Conservation (phyloP, 202 grass and related monocot genomes). For the Schoenoplectus triqueter region DNA sequence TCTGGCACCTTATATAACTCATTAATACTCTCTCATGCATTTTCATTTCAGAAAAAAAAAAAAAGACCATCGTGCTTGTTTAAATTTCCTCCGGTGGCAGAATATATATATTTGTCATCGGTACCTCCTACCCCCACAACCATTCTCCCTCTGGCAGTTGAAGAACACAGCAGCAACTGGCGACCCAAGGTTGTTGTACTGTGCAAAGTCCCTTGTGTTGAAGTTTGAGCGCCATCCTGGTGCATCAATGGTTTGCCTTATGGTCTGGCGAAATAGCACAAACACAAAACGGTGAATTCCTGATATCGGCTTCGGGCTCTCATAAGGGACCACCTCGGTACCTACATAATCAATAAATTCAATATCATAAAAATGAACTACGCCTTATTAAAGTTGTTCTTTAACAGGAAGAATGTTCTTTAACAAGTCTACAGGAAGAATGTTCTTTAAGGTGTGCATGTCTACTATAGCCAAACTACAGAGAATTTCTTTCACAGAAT, state of each 20-base stretch:
- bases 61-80: neutral
- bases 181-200: conserved; percentile 62
- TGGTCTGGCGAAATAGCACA: conserved; percentile 71
- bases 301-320: conserved; percentile 69
- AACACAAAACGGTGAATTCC: conserved; percentile 91
- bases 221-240: conserved; percentile 92
- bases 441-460: neutral
- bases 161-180: conserved; percentile 81
- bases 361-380: neutral
- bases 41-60: conserved; percentile 31
- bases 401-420: neutral
- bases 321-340: conserved; percentile 78
- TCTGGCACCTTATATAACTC: conserved; percentile 1
- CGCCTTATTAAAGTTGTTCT: no score
- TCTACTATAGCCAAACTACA: neutral
- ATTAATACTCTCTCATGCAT: conserved; percentile 4
- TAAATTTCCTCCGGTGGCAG: neutral
- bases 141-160: conserved; percentile 94
- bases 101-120: conserved; percentile 46
- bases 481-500: neutral
- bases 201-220: conserved; percentile 77
- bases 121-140: conserved; percentile 90
- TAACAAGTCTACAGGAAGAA: neutral
- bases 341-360: conserved; percentile 42
- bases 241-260: conserved; percentile 66